phyloP scores from a whole-genome alignment of 208 protist species.

The Endotrypanum monterogeii region DNA sequence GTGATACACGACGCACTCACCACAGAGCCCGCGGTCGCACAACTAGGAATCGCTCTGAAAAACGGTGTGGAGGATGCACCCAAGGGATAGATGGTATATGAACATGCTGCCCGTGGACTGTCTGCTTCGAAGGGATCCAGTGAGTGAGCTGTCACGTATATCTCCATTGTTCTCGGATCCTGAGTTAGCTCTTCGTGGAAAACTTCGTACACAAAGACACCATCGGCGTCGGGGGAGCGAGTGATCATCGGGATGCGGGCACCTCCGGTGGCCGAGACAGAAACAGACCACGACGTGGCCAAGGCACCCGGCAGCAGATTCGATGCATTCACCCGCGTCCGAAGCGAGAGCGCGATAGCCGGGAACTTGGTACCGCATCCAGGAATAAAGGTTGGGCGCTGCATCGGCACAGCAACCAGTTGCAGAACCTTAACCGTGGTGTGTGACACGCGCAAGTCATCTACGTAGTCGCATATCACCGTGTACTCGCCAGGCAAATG shows the following conservation, averaged over 20 bases:
- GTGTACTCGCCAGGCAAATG: conserved; percentile 40
- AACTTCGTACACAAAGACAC: conserved; percentile 31
- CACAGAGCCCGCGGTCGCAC: conserved; percentile 17
- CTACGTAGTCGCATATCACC: conserved; percentile 54
- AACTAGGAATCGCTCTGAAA: conserved; percentile 37
- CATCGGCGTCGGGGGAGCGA: conserved; percentile 4
- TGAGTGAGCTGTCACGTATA: conserved; percentile 38
- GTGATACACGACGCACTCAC: conserved; percentile 30
- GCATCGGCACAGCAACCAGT: conserved; percentile 37
- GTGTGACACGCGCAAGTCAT: conserved; percentile 37
- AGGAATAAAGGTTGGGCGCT: conserved; percentile 32
- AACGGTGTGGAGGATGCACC: conserved; percentile 30
- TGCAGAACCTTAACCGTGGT: conserved; percentile 19
- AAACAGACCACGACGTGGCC: conserved; percentile 26
- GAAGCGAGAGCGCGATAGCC: conserved; percentile 35
- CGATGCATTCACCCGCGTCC: conserved; percentile 25
- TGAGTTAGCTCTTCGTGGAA: not conserved
- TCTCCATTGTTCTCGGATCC: conserved; percentile 5
- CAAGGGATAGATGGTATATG: conserved; percentile 41
- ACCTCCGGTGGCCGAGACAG: conserved; percentile 16
- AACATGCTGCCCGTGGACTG: conserved; percentile 32
- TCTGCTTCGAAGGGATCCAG: conserved; percentile 42
- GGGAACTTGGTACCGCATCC: conserved; percentile 48
- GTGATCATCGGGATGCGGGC: conserved; percentile 17
- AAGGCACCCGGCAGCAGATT: conserved; percentile 20